A percentile compares a stretch with the other conserved stretches of the same genome.
Conservation (phyloP, 2,329 filamentous ascomycete genomes). For the Cladosporium halotolerans region DNA sequence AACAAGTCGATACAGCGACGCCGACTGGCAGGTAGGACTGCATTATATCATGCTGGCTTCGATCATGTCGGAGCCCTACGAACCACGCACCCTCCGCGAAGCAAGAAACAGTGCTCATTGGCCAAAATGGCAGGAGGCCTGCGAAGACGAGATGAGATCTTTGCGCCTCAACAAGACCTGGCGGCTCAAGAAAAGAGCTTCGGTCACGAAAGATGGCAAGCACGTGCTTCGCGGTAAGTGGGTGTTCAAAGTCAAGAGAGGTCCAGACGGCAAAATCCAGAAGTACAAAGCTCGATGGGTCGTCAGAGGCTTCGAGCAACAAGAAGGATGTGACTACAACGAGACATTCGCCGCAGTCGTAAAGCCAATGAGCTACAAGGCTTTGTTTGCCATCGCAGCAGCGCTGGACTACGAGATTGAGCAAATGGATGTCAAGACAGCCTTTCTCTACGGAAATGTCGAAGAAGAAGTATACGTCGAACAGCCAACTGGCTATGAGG, state of each 20-base stretch:
- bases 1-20: not conserved
- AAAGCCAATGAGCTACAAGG: slow-evolving; percentile 18
- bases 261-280: not conserved
- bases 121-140: not conserved
- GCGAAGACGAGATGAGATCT: not conserved
- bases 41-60: not conserved
- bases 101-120: not conserved
- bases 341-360: slow-evolving; percentile 25
- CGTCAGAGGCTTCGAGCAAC: slow-evolving; percentile 23
- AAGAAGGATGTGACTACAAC: slow-evolving; percentile 24
- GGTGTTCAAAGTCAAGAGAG: not conserved
- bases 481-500: slow-evolving; percentile 16
- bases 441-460: slow-evolving; percentile 24
- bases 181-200: not conserved
- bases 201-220: not conserved
- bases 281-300: slow-evolving; percentile 27
- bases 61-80: not conserved
- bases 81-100: not conserved
- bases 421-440: slow-evolving; percentile 30
- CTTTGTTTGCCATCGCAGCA: slow-evolving; percentile 22
- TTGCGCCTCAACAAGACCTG: not conserved
- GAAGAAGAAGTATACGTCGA: slow-evolving; percentile 25
- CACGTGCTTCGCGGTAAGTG: not conserved
- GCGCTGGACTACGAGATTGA: slow-evolving; percentile 21
- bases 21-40: not conserved